phyloP scores from a whole-genome alignment of 345 rosid species.

The Dovyalis caffra region DNA sequence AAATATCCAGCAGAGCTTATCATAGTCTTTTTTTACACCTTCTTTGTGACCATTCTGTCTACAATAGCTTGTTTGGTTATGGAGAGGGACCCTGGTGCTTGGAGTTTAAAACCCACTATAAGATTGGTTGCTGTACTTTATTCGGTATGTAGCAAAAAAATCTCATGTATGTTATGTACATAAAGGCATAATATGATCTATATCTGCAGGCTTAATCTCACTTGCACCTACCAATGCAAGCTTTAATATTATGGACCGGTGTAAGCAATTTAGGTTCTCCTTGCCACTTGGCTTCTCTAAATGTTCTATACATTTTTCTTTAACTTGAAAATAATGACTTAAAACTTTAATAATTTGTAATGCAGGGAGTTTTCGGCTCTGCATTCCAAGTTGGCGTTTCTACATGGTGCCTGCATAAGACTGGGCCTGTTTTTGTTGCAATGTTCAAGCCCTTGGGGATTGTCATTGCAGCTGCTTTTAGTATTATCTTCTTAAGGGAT shows the following conservation, averaged over 20 bases:
- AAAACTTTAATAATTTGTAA: not conserved
- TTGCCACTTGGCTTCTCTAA: conserved; percentile 6
- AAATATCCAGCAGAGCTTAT: conserved; percentile 36
- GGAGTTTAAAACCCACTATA: conserved; percentile 35
- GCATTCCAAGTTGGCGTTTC: conserved; percentile 59
- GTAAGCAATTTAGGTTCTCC: not conserved
- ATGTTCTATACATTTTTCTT: not conserved
- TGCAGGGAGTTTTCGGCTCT: conserved; percentile 47
- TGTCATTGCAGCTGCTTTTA: conserved; percentile 44
- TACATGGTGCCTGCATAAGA: conserved; percentile 59
- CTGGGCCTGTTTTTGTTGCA: conserved; percentile 65
- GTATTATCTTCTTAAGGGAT: conserved; percentile 49
- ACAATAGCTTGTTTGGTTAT: conserved; percentile 23
- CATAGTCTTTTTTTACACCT: conserved; percentile 19
- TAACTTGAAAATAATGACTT: not conserved
- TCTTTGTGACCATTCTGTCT: conserved; percentile 26
- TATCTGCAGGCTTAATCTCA: not conserved
- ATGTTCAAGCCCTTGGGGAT: conserved; percentile 73
- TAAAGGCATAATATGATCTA: not conserved
- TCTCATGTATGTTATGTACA: not conserved
- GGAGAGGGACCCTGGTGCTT: conserved; percentile 37
- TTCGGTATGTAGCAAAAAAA: conserved; percentile 18
- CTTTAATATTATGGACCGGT: too few relatives aligned
- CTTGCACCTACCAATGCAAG: not conserved
- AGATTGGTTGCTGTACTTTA: conserved; percentile 29